These are phyloP conservation scores for Pisolithus orientalis DNA, from an alignment of 768 basidiomycete species.

Conservation along the genomic window DNA sequence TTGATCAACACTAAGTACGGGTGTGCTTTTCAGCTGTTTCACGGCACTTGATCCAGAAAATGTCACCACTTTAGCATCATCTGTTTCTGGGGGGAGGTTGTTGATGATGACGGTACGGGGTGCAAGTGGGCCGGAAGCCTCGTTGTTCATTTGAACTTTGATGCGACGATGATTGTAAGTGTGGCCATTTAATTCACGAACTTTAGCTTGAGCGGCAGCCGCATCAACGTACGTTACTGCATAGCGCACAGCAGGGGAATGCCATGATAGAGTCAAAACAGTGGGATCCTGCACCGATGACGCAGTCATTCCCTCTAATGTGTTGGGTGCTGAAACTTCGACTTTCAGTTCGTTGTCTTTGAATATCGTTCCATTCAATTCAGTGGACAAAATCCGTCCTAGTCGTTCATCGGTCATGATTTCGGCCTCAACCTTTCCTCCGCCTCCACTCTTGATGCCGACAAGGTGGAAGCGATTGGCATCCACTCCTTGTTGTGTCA, in stretches of 20 bases:
- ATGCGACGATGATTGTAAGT: conserved; percentile 21
- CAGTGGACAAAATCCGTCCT: conserved; percentile 34
- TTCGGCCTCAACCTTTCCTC: conserved; percentile 33
- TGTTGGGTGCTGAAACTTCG: background rate
- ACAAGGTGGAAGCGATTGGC: conserved; percentile 28
- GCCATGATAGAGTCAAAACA: background rate
- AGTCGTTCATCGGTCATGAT: conserved; percentile 37
- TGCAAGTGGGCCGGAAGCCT: conserved; percentile 28
- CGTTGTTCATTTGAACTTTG: conserved; percentile 38
- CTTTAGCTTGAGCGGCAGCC: background rate
- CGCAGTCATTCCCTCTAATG: background rate
- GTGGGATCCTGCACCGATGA: background rate
- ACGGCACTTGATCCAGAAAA: conserved; percentile 26
- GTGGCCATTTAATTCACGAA: background rate
- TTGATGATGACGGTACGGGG: conserved; percentile 11
- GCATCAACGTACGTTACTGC: background rate
- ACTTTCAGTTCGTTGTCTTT: conserved; percentile 17
- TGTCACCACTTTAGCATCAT: conserved; percentile 17
- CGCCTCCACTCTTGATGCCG: conserved; percentile 22
- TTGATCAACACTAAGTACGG: conserved; percentile 12
- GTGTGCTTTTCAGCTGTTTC: conserved; percentile 22
- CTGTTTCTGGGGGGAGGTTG: background rate
- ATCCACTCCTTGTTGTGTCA: conserved; percentile 38
- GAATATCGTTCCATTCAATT: conserved; percentile 46
- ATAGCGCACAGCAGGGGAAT: background rate